A percentile compares a stretch with the other conserved stretches of the same genome.
These are phyloP conservation scores for Russula abietina DNA, from an alignment of 768 basidiomycete species.

Conservation along the genomic window DNA sequence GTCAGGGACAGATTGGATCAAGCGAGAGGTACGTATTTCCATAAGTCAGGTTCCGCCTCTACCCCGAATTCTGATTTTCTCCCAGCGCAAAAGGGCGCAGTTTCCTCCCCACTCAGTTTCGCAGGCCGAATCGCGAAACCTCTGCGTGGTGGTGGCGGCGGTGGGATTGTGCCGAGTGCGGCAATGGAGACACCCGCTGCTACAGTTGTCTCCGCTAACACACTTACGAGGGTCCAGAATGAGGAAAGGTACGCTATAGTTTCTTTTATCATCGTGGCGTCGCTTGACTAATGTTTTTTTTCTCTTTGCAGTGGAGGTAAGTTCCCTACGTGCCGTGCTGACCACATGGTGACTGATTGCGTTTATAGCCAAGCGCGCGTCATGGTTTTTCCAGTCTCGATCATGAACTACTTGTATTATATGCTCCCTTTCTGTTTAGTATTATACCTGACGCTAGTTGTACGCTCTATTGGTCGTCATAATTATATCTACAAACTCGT, in stretches of 20 bases:
- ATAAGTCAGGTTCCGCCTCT: slow-evolving; percentile 5
- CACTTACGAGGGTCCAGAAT: slow-evolving; percentile 68
- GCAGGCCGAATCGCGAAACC: slow-evolving; percentile 92
- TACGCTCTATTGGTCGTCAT: slow-evolving; percentile 29
- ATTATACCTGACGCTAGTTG: slow-evolving; percentile 29
- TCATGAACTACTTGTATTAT: slow-evolving; percentile 32
- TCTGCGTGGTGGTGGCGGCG: slow-evolving; percentile 89
- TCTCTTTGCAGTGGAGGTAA: slow-evolving; percentile 19
- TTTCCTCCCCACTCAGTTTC: slow-evolving; percentile 70
- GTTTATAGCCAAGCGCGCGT: slow-evolving; percentile 59
- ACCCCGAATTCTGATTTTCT: slow-evolving; percentile 23
- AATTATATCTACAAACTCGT: slow-evolving; percentile 30
- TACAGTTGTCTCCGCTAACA: slow-evolving; percentile 50
- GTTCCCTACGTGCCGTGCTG: slow-evolving; percentile 15
- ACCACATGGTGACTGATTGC: slow-evolving; percentile 14
- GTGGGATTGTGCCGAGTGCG: slow-evolving; percentile 41
- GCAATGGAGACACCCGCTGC: slow-evolving; percentile 38
- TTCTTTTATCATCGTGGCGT: slow-evolving; percentile 2
- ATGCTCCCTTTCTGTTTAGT: slow-evolving; percentile 28
- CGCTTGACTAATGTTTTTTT: slow-evolving; percentile 23
- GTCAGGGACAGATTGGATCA: slow-evolving; percentile 90
- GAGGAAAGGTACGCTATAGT: slow-evolving; percentile 52
- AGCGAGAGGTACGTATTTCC: slow-evolving; percentile 61
- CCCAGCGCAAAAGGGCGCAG: slow-evolving; percentile 71
- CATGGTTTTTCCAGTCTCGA: slow-evolving; percentile 89